phyloP scores from a whole-genome alignment of 371 early-diverging fungal species.

The Apophysomyces trapeziformis region DNA sequence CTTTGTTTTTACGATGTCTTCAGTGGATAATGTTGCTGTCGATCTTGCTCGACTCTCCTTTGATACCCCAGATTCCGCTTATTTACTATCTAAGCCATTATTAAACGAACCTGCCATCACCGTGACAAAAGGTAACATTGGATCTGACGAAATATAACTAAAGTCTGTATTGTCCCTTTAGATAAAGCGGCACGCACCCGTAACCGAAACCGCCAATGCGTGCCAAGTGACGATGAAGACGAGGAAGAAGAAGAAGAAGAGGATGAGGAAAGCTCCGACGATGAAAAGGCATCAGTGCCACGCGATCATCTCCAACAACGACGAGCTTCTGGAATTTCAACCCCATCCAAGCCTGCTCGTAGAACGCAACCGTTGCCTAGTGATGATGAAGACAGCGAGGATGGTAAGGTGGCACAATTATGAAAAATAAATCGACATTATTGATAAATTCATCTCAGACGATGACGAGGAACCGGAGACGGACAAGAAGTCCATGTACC shows the following conservation, averaged over 20 bases:
- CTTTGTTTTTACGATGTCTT: slow-evolving; percentile 23
- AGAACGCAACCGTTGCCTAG: slow-evolving; percentile 36
- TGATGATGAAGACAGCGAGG: slow-evolving; percentile 41
- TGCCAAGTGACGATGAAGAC: slow-evolving; percentile 53
- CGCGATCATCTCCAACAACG: slow-evolving; percentile 11
- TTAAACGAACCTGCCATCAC: slow-evolving; percentile 22
- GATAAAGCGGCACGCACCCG: slow-evolving; percentile 24
- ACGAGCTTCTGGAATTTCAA: slow-evolving; percentile 10
- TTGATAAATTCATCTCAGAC: not conserved
- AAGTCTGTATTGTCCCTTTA: slow-evolving; percentile 11
- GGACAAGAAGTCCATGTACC: slow-evolving; percentile 9
- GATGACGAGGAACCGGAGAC: not conserved
- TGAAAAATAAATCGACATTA: not conserved
- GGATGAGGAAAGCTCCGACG: slow-evolving; percentile 27
- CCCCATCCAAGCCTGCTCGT: slow-evolving; percentile 22
- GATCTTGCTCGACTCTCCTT: slow-evolving; percentile 33
- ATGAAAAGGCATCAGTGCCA: slow-evolving; percentile 22
- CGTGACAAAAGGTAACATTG: slow-evolving; percentile 25
- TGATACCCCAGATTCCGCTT: slow-evolving; percentile 18
- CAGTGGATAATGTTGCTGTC: slow-evolving; percentile 31
- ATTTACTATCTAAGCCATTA: slow-evolving; percentile 5
- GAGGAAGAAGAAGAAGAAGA: slow-evolving; percentile 38
- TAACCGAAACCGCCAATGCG: slow-evolving; percentile 38
- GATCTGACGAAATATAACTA: not conserved
- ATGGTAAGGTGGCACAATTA: not conserved